phyloP scores from a whole-genome alignment of 306 rosid genomes.

The Prunus mongolica region DNA sequence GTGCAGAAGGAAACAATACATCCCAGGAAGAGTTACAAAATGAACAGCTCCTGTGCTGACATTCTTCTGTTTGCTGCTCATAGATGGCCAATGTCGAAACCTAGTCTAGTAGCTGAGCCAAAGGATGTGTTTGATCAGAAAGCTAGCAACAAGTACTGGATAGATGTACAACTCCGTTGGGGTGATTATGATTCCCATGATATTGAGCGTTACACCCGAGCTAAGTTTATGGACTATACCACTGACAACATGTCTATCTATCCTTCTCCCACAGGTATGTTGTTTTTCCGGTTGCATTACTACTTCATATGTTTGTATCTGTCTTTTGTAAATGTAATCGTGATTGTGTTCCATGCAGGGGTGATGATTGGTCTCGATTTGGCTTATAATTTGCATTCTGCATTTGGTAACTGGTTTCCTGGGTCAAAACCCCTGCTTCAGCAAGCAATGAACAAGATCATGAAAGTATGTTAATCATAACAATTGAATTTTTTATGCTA shows the following conservation, averaged over 20 bases:
- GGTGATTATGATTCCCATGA: conserved; percentile 99
- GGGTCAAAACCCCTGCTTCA: conserved; percentile 95
- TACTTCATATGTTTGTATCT: neutral
- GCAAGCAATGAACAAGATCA: conserved; percentile 98
- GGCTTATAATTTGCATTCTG: conserved; percentile 97
- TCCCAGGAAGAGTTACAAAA: conserved; percentile 98
- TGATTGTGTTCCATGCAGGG: conserved; percentile 46
- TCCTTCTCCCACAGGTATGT: conserved; percentile 90
- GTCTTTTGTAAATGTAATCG: neutral
- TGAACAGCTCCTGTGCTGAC: conserved; percentile 99
- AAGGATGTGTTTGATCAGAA: conserved; percentile 99
- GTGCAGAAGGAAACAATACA: conserved; percentile 99
- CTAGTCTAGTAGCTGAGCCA: conserved; percentile 97
- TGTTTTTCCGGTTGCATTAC: neutral
- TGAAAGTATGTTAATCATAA: conserved; percentile 59
- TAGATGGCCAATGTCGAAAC: conserved; percentile 99
- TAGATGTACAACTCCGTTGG: conserved; percentile 97
- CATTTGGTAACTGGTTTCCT: conserved; percentile 99
- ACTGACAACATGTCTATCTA: conserved; percentile 99
- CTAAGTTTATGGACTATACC: conserved; percentile 98
- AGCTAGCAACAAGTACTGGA: conserved; percentile 98
- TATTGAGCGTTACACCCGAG: conserved; percentile 96
- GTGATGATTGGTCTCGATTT: conserved; percentile 98
- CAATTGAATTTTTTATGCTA: neutral
- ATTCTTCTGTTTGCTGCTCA: conserved; percentile 97